A percentile compares a stretch with the other conserved stretches of the same genome.
These are phyloP conservation scores for Clarireedia sp. DNA, from an alignment of 2,329 filamentous ascomycete genomes.

Conservation along the genomic window DNA sequence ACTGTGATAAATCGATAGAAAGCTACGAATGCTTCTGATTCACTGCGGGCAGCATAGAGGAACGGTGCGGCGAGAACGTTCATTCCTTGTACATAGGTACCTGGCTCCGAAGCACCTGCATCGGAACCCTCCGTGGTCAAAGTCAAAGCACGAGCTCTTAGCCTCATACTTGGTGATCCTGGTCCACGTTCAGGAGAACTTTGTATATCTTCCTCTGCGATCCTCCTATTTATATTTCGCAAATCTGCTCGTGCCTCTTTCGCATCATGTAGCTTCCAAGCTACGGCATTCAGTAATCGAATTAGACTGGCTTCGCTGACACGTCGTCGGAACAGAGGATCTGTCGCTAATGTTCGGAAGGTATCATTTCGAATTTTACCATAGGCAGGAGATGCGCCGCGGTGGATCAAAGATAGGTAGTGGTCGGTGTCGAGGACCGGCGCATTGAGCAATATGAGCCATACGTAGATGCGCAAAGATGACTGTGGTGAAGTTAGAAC, in stretches of 20 bases:
- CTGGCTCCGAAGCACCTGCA: slow-evolving; percentile 54
- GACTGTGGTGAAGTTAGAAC: slow-evolving; percentile 49
- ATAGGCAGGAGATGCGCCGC: slow-evolving; percentile 89
- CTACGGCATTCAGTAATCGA: slow-evolving; percentile 86
- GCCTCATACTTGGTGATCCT: slow-evolving; percentile 29
- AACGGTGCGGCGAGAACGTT: slow-evolving; percentile 96
- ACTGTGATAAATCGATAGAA: slow-evolving; percentile 81
- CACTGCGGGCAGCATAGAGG: slow-evolving; percentile 86
- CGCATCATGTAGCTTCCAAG: slow-evolving; percentile 85
- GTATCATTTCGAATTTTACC: slow-evolving; percentile 98
- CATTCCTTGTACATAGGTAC: slow-evolving; percentile 97
- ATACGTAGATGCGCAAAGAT: slow-evolving; percentile 86
- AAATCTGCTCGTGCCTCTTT: slow-evolving; percentile 35
- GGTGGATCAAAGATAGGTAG: slow-evolving; percentile 84
- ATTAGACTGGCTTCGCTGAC: slow-evolving; percentile 95
- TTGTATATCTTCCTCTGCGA: slow-evolving; percentile 21
- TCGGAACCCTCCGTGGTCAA: slow-evolving; percentile 59
- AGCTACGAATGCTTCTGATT: slow-evolving; percentile 87
- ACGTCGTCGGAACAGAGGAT: slow-evolving; percentile 90
- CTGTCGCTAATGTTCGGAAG: slow-evolving; percentile 90
- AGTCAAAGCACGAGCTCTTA: slow-evolving; percentile 46
- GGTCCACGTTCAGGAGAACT: slow-evolving; percentile 25
- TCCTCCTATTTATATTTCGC: slow-evolving; percentile 10
- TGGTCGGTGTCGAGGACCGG: slow-evolving; percentile 76
- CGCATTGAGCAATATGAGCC: slow-evolving; percentile 87